Evolutionary conservation across 169 alveolate genomes (phyloP).

Genomic region (Theileria annulata): DNA sequence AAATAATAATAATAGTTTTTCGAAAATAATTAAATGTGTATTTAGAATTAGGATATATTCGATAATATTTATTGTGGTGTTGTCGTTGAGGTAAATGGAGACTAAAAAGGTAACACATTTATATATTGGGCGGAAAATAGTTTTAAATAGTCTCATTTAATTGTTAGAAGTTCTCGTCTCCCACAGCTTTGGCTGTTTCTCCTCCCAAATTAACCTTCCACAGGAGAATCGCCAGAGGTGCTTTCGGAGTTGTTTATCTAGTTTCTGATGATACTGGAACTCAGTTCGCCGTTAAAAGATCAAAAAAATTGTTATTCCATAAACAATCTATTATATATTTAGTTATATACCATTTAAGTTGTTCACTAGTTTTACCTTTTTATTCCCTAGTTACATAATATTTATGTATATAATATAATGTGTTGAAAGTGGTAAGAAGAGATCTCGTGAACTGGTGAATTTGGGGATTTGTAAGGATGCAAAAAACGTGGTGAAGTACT

Average conservation of each 20-base stretch:
- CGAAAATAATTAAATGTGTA: constrained; percentile 4
- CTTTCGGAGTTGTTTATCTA: constrained; percentile 63
- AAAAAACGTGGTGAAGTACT: constrained; percentile 39
- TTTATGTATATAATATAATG: not conserved
- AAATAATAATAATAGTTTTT: not conserved
- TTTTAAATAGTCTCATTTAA: not conserved
- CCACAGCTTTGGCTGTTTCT: constrained; percentile 30
- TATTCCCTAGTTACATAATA: not conserved
- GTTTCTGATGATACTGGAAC: constrained; percentile 46
- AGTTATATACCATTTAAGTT: not conserved
- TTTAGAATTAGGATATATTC: not conserved
- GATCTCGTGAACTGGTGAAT: constrained; percentile 57
- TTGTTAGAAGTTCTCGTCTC: constrained; percentile 49
- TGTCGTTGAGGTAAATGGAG: not conserved
- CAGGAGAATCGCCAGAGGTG: constrained; percentile 55
- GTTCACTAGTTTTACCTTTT: not conserved
- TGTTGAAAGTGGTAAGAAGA: constrained; percentile 47
- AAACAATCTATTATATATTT: not conserved
- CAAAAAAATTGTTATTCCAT: constrained; percentile 39
- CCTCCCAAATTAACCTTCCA: constrained; percentile 61
- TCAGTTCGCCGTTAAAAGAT: constrained; percentile 52
- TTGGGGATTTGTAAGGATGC: constrained; percentile 65
- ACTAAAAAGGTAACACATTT: not conserved
- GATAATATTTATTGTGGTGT: not conserved
- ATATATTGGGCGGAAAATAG: not conserved